These are phyloP conservation scores for Quercus tomentella DNA, from an alignment of 331 rosid species.

Conservation along the genomic window DNA sequence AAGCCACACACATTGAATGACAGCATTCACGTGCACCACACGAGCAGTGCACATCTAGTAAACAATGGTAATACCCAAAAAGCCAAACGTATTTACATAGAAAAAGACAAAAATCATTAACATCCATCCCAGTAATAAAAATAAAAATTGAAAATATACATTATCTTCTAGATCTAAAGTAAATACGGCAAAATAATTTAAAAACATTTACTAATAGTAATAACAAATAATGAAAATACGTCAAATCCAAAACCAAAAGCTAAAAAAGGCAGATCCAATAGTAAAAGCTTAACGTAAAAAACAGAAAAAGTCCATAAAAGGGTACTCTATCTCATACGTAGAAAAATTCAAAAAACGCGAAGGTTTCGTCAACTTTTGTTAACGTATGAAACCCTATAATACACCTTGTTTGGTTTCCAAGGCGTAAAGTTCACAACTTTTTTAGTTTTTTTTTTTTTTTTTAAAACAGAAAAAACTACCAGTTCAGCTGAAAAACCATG, in stretches of 20 bases:
- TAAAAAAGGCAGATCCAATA: neutral
- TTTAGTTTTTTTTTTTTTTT: neutral
- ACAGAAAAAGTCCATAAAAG: neutral
- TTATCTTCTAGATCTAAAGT: slow-evolving; percentile 13
- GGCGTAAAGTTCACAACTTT: neutral
- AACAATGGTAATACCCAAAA: neutral
- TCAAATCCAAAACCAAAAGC: neutral
- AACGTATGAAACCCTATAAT: neutral
- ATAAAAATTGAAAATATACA: neutral
- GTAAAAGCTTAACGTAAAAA: neutral
- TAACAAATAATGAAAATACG: too few relatives aligned
- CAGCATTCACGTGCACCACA: slow-evolving; percentile 21
- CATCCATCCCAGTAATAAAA: neutral
- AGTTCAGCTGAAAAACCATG: too few relatives aligned
- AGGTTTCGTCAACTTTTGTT: neutral
- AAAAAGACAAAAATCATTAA: slow-evolving; percentile 25
- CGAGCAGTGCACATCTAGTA: neutral
- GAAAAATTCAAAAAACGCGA: neutral
- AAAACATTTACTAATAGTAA: neutral
- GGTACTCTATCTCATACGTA: neutral
- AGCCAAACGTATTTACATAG: neutral
- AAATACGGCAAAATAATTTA: neutral
- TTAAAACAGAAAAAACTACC: neutral
- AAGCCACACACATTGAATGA: neutral
- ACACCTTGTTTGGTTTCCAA: neutral